A percentile compares a stretch with the other conserved stretches of the same genome.
phyloP scores from a whole-genome alignment of 768 basidiomycete species.

The Agrocybe praecox region DNA sequence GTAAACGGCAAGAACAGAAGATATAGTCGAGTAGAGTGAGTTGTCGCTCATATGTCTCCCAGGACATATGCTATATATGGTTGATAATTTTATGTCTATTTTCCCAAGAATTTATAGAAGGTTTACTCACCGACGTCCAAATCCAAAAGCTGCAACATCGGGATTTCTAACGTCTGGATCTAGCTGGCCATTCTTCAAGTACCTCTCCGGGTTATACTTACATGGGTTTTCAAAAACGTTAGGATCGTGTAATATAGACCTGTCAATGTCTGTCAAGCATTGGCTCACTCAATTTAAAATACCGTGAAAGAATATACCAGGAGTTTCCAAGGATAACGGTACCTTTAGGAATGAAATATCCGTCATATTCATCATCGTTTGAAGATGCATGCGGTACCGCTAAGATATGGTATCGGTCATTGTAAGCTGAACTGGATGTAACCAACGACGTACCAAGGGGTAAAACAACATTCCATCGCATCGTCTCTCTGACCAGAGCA shows the following conservation, averaged over 20 bases:
- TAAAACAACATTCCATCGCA: slow-evolving; percentile 18
- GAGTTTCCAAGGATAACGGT: slow-evolving; percentile 30
- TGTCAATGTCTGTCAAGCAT: background rate
- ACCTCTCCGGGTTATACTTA: slow-evolving; percentile 33
- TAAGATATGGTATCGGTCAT: slow-evolving; percentile 1
- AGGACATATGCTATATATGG: slow-evolving; percentile 23
- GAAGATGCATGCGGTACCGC: slow-evolving; percentile 25
- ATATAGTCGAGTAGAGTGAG: slow-evolving; percentile 19
- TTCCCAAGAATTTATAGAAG: no score
- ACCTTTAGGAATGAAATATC: slow-evolving; percentile 31
- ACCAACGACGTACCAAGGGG: slow-evolving; percentile 13
- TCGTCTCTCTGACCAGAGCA: slow-evolving; percentile 17
- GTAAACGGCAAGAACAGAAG: slow-evolving; percentile 23
- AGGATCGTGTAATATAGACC: slow-evolving; percentile 35
- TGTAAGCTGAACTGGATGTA: background rate
- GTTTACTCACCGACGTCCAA: slow-evolving; percentile 33
- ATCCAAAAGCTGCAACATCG: slow-evolving; percentile 29
- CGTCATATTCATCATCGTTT: slow-evolving; percentile 29
- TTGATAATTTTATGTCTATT: background rate
- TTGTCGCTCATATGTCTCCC: slow-evolving; percentile 25
- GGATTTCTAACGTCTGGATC: slow-evolving; percentile 25
- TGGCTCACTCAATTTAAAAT: background rate
- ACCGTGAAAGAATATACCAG: slow-evolving; percentile 18
- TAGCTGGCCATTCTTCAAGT: slow-evolving; percentile 24
- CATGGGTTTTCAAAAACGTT: slow-evolving; percentile 39